Conservation (phyloP, 345 rosid genomes). For the Moringa oleifera region DNA sequence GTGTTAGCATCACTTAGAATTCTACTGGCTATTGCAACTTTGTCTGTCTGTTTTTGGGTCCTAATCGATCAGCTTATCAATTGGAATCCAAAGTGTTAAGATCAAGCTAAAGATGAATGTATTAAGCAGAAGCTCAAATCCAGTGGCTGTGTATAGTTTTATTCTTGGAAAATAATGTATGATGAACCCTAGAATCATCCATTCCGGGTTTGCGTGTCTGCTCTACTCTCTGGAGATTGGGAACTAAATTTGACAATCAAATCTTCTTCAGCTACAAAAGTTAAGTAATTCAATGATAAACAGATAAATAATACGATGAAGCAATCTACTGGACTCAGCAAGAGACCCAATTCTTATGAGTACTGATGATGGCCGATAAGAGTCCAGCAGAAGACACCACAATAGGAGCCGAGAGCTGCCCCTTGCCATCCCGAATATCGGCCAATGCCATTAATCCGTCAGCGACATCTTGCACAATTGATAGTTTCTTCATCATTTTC, state of each 20-base stretch:
- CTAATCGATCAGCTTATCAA: neutral
- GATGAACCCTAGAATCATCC: neutral
- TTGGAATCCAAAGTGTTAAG: no score
- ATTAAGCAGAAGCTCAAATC: no score
- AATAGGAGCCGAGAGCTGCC: constrained; percentile 47
- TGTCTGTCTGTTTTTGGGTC: constrained; percentile 1
- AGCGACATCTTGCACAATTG: constrained; percentile 78
- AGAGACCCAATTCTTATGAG: constrained; percentile 88
- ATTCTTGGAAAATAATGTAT: neutral
- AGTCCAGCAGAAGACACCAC: constrained; percentile 68
- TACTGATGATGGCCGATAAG: constrained; percentile 77
- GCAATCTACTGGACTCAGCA: constrained; percentile 31
- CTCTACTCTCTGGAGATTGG: no score
- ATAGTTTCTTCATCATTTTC: constrained; percentile 64
- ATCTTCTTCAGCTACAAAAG: no score
- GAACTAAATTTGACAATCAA: no score
- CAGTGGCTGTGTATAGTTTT: neutral
- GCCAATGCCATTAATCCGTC: constrained; percentile 80
- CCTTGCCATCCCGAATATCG: constrained; percentile 68
- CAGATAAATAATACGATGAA: no score
- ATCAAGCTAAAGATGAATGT: no score
- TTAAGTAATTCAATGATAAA: no score
- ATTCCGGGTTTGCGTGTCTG: no score
- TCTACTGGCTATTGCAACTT: neutral
- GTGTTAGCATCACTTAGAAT: neutral